Percentiles rank a stretch among this genome's conserved stretches.
Evolutionary conservation across 2,329 filamentous ascomycete genomes (phyloP).

Genomic region (Aspergillus tanneri): DNA sequence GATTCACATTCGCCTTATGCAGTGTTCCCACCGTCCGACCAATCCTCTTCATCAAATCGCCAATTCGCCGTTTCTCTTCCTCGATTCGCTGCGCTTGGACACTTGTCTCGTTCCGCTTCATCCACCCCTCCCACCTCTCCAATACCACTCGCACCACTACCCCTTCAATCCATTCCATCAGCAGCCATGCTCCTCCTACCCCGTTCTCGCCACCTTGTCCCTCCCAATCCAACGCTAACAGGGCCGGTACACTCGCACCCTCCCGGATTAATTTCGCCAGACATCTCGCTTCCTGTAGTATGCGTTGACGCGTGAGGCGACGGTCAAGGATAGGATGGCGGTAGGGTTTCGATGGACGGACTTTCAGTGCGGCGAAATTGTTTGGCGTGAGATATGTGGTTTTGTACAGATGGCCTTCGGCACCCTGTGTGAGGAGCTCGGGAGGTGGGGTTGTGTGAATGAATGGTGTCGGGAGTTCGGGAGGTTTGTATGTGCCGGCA

Average conservation of each 20-base stretch:
- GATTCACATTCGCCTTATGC: conserved; percentile 82
- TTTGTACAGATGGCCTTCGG: conserved; percentile 90
- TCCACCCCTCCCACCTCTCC: conserved; percentile 64
- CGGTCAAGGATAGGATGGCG: conserved; percentile 85
- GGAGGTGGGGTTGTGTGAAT: conserved; percentile 62
- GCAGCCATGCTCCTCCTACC: conserved; percentile 73
- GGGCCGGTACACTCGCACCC: conserved; percentile 76
- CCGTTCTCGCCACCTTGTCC: conserved; percentile 54
- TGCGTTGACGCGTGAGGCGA: conserved; percentile 79
- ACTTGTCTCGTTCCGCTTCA: conserved; percentile 37
- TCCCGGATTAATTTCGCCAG: conserved; percentile 75
- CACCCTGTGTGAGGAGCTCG: conserved; percentile 81
- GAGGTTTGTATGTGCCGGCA: conserved; percentile 30
- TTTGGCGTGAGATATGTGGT: conserved; percentile 72
- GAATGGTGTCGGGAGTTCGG: conserved; percentile 63
- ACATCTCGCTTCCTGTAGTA: conserved; percentile 85
- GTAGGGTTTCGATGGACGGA: conserved; percentile 88
- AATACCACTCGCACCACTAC: conserved; percentile 67
- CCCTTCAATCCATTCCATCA: conserved; percentile 83
- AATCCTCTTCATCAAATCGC: conserved; percentile 66
- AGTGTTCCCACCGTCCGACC: conserved; percentile 70
- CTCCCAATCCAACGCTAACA: conserved; percentile 68
- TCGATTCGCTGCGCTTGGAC: conserved; percentile 30
- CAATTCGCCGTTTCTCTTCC: conserved; percentile 53
- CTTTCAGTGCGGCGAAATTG: conserved; percentile 77